These are phyloP conservation scores for Prinsepia uniflora DNA, from an alignment of 306 rosid genomes.

Conservation along the genomic window DNA sequence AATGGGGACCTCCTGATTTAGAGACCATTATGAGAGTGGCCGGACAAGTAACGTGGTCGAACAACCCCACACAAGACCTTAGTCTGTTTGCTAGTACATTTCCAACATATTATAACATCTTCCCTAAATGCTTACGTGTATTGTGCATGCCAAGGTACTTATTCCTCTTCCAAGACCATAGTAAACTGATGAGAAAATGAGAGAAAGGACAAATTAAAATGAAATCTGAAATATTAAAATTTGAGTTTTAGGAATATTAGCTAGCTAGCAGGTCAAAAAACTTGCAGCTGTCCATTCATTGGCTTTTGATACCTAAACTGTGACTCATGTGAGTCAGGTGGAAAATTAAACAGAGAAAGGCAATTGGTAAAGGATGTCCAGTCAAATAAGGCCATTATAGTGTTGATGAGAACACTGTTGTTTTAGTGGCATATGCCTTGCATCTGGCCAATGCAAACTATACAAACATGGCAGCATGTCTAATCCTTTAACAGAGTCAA, in stretches of 20 bases:
- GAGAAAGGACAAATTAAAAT: not conserved
- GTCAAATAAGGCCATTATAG: not conserved
- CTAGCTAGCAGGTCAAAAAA: not conserved
- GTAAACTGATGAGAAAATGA: not conserved
- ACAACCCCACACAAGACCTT: too few relatives aligned
- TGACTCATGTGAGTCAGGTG: conserved; percentile 8
- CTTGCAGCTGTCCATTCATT: not conserved
- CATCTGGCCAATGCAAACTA: conserved; percentile 16
- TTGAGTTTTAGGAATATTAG: not conserved
- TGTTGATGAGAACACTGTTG: conserved; percentile 5
- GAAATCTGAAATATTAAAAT: conserved; percentile 1
- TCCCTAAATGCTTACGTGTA: not conserved
- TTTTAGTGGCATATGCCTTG: conserved; percentile 30
- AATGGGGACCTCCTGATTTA: too few relatives aligned
- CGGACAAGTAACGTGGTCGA: too few relatives aligned
- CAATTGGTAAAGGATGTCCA: not conserved
- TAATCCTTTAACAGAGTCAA: conserved; percentile 28
- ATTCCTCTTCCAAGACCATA: not conserved
- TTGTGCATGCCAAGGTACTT: not conserved
- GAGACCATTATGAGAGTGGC: too few relatives aligned
- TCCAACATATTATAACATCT: not conserved
- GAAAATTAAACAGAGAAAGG: not conserved
- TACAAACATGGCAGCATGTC: conserved; percentile 24
- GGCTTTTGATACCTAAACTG: conserved; percentile 15
- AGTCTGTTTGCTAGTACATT: not conserved